Evolutionary conservation across 2,329 filamentous ascomycete species (phyloP), one percentile per base, ranked within the genome.

Genomic region (Zasmidium cellare): DNA sequence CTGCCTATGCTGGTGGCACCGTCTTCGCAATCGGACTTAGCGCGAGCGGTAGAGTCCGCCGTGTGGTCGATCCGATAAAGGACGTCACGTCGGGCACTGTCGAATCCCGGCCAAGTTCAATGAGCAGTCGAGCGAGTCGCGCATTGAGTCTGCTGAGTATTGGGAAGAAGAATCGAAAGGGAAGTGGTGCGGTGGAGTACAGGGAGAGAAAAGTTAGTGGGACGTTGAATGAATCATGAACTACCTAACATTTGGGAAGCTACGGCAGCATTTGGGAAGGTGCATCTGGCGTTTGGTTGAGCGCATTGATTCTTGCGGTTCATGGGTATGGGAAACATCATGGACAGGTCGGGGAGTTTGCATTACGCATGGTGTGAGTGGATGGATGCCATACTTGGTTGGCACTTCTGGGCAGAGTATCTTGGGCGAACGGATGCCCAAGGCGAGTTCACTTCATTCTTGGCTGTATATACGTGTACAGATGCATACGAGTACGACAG

Each of bases 21-120:
- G 61, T 85, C 3, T 82, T 84, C 63, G 80, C 84, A 0, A 46
- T 86, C 3, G 84, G 82, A 67, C 74, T 85, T 54, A 83, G 82
- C 57, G 38, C 76, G 1, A 70, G 79, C 19, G 77, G 77, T 0
- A 73, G 75, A 1, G 80, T 80, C 20, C 76, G 78, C 61, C 72
- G 72, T 51, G 76, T 85, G 50, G 79, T 83, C 12, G 72, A 75
- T 57, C 71, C 71, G 0, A 65, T 72, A 52, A 64, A 62, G 53
- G 64, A 66, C 46, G 62, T 57, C 23, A 60, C 61, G 12, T 53
- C 44, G 7, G 28, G 51, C 48, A 11, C 48, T 24, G 12, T 52
- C 35, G 31, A 23, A 5, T 28, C 25, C 25, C 25, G 67, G n/a
- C 66, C 63, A 0, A 66, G 66, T 16, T 68, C 66, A 7, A 67